Base-by-base conservation (phyloP, 306 rosid genomes). In the Betula pendula region DNA sequence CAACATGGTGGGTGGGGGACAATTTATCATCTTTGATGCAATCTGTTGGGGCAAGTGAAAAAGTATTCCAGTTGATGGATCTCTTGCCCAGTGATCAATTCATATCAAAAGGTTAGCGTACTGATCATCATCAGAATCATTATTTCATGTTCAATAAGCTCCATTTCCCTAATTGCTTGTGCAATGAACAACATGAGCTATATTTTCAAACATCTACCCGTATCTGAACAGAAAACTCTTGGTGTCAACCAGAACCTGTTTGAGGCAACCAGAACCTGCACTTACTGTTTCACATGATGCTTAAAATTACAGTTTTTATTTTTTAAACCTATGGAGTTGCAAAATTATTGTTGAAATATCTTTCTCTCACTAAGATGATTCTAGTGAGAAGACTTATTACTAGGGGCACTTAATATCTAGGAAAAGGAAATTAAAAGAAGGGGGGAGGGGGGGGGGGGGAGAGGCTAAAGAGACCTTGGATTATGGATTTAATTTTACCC, bases 1-100 rank as follows among this genome's bases (percentile, higher is more conserved):
- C 98, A 89, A 95, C 97, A 79, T 95, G 97, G 98, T 92, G 91
- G 97, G 97, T 95, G 67, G 98, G 98, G 59, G 97, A 95, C 87
- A 90, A 89, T 83, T 38, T 95, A 80, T 95, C 97, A 81, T 82
- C 86, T 78, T 87, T 95, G 87, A 95, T 95, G 97, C 97, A 95
- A 77, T 95, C 98, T 62, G 92, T 95, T 71, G 98, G 98, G 74
- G 98, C 98, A 52, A 92, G 97, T 79, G 98, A 95, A 84, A 95
- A 95, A 80, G 98, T 95, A 68, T 95, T 95, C 83, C 90, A 88
- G 75, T 82, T 95, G 80, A 92, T 95, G 97, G 97, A 95, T 83
- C 97, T 95, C 80, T 82, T 78, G 40, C 91, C 97, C 44, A 90
- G 97, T 81, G 86, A 84, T 85, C 97, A 92, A 89, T 95, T 92